Evolutionary conservation across 257 asterid genomes (phyloP).

Genomic region (Eucommia ulmoides): DNA sequence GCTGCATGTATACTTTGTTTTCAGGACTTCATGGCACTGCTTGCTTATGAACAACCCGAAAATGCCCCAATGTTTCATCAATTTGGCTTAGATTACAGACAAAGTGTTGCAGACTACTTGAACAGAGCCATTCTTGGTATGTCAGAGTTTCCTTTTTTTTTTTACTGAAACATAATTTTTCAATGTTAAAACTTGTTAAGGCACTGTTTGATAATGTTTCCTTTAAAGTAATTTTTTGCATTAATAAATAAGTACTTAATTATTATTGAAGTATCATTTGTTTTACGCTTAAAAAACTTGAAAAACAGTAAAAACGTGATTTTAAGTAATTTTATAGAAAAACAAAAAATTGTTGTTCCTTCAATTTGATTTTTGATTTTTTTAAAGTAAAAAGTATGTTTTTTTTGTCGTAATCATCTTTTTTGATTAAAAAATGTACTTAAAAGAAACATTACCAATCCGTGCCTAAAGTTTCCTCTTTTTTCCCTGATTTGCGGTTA

Average conservation of each 20-base stretch:
- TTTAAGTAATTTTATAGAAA: no score
- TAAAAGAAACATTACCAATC: no score
- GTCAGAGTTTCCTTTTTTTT: not conserved
- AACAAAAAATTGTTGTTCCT: not conserved
- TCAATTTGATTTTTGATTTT: not conserved
- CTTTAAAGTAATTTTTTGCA: not conserved
- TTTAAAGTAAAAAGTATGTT: not conserved
- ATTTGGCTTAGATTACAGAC: conserved; percentile 60
- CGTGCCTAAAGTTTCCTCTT: not conserved
- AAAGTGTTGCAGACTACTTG: conserved; percentile 72
- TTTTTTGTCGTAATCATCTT: not conserved
- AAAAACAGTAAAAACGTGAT: not conserved
- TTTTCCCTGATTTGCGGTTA: conserved; percentile 5
- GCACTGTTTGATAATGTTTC: not conserved
- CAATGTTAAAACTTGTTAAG: not conserved
- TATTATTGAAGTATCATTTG: not conserved
- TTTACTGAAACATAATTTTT: not conserved
- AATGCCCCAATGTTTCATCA: conserved; percentile 90
- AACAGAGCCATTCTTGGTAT: conserved; percentile 82
- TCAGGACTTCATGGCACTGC: conserved; percentile 77
- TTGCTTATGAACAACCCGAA: conserved; percentile 92
- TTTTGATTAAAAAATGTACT: no score
- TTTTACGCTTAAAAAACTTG: no score
- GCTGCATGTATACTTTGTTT: conserved; percentile 1
- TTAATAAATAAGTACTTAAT: not conserved